Evolutionary conservation across 345 rosid species (phyloP), one percentile per base, ranked within the genome.

Genomic region (Crucihimalaya himalaica): DNA sequence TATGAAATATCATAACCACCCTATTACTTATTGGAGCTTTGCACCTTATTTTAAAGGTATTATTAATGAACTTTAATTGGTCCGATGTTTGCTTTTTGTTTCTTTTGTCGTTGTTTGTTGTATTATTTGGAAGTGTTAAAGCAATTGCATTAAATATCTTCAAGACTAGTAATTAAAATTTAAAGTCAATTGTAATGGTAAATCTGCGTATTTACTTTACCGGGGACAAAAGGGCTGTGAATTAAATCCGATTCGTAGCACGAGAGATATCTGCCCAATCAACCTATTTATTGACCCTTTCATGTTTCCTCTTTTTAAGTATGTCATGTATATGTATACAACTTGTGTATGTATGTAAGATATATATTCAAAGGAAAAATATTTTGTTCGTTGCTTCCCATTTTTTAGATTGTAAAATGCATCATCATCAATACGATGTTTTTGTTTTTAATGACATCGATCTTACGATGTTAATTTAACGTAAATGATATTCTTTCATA

Each of bases 191-290:
- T 46, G 58, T 11, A 20, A n/a, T 31, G 52, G 57, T 57, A 18
- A 58, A 14, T 35, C 35, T 47, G 60, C 8, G 35, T 76, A 62
- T 53, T 68, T 51, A 68, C 64, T 68, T 43, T 51, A 23, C 9
- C 74, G 42, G 59, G 15, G 79, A 75, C 74, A 75, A 61, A 75
- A 34, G 32, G 23, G 34, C 3, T 45, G 31, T 21, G 55, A 67
- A 60, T 59, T 75, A 67, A 67, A 39, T 40, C 39, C 62, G 48
- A 75, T 75, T 32, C 70, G 23, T 61, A 62, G 79, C 79, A 75
- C 74, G 74, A 75, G 74, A 75, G 23, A 43, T 16, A 75, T 25
- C 70, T 61, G 19, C 74, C 79, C 68, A 68, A 45, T 62, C 70
- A 43, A 53, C 8, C 27, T 52, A 61, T 68, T 53, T 54, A 46